Conservation (phyloP, 495 filamentous ascomycete species). For the Penicillium alfredii region DNA sequence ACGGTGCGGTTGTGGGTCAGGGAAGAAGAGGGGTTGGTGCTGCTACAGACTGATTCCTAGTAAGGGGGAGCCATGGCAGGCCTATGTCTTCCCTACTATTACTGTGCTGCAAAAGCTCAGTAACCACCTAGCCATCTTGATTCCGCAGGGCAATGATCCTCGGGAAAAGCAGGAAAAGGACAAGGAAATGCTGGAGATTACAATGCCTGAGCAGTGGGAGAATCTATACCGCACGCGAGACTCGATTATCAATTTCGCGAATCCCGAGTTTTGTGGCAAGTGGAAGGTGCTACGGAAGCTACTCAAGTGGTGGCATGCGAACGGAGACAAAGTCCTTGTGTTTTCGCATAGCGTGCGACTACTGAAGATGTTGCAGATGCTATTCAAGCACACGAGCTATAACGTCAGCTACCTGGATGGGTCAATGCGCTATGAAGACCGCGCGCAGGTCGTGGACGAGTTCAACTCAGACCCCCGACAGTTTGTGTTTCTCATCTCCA, state of each 20-base stretch:
- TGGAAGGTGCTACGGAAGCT: conserved; percentile 90
- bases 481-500: conserved; percentile 95
- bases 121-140: conserved; percentile 86
- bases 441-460: conserved; percentile 70
- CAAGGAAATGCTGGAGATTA: conserved; percentile 66
- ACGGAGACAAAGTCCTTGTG: conserved; percentile 88
- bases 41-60: conserved; percentile 56
- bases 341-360: conserved; percentile 88
- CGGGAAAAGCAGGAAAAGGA: conserved; percentile 78
- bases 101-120: conserved; percentile 75
- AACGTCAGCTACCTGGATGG: conserved; percentile 90
- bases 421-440: conserved; percentile 77
- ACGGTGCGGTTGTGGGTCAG: conserved; percentile 62
- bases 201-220: conserved; percentile 71
- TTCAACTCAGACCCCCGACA: conserved; percentile 87
- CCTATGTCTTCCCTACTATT: conserved; percentile 81
- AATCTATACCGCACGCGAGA: conserved; percentile 70
- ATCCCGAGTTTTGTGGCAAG: conserved; percentile 92
- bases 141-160: conserved; percentile 62
- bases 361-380: conserved; percentile 74
- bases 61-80: conserved; percentile 59
- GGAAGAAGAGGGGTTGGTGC: conserved; percentile 76
- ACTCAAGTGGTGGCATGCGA: conserved; percentile 80
- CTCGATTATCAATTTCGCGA: conserved; percentile 73
- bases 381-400: conserved; percentile 88